Conservation (phyloP, 345 rosid genomes). For the Adansonia digitata region DNA sequence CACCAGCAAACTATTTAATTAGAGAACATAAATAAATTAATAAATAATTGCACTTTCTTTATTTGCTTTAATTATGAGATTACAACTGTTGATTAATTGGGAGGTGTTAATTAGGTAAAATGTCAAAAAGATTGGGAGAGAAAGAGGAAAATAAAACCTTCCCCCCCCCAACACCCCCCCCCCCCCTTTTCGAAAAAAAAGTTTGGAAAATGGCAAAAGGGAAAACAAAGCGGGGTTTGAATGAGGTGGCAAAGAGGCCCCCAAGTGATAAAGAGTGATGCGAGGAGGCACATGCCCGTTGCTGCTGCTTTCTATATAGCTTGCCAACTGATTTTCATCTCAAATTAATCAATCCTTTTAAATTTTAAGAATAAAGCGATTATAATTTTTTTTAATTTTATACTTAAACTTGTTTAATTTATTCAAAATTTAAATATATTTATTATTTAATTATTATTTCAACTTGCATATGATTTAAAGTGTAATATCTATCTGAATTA, state of each 20-base stretch:
- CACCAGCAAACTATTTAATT: background rate
- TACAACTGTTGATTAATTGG: background rate
- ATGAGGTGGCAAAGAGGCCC: constrained; percentile 34
- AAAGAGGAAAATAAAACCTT: background rate
- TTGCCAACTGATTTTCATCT: background rate
- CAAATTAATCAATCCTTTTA: background rate
- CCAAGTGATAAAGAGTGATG: constrained; percentile 37
- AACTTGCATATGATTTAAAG: no score
- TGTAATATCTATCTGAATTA: no score
- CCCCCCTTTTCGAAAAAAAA: background rate
- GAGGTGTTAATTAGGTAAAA: constrained; percentile 1
- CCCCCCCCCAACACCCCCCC: no score
- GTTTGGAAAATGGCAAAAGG: background rate
- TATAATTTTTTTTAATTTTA: no score
- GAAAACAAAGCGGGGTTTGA: constrained; percentile 20
- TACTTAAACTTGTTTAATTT: no score
- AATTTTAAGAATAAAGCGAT: no score
- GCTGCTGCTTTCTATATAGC: constrained; percentile 6
- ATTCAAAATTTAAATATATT: no score
- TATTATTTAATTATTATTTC: no score
- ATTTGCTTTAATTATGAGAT: background rate
- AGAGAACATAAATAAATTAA: no score
- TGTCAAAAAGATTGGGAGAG: background rate
- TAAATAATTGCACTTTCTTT: background rate
- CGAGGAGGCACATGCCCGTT: constrained; percentile 26